Evolutionary conservation across 2,329 filamentous ascomycete genomes (phyloP).

Genomic region (Aspergillus fischeri): DNA sequence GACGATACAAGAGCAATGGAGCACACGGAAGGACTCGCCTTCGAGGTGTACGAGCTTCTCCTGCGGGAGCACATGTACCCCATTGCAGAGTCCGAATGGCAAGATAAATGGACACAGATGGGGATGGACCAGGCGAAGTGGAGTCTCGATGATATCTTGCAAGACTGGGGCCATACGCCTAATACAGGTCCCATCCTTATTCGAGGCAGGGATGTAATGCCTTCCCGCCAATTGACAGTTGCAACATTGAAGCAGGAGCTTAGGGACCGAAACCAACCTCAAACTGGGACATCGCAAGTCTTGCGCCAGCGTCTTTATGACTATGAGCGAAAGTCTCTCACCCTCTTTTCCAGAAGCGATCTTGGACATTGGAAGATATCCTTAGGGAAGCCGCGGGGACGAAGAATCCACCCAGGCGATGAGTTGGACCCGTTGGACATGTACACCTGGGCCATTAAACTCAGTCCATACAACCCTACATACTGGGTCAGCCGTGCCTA

Average conservation of each 20-base stretch:
- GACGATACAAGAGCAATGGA: background rate
- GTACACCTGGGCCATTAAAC: slow-evolving; percentile 33
- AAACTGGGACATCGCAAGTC: slow-evolving; percentile 6
- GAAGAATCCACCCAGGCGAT: slow-evolving; percentile 4
- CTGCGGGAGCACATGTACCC: slow-evolving; percentile 20
- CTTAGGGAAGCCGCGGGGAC: slow-evolving; percentile 5
- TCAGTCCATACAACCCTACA: slow-evolving; percentile 35
- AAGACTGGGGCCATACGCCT: background rate
- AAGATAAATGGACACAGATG: slow-evolving; percentile 4
- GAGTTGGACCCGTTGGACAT: slow-evolving; percentile 27
- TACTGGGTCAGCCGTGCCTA: slow-evolving; percentile 37
- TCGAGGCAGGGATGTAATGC: slow-evolving; percentile 11
- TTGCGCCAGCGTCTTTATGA: slow-evolving; percentile 20
- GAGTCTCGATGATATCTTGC: slow-evolving; percentile 16
- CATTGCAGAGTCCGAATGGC: slow-evolving; percentile 9
- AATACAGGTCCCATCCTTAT: slow-evolving; percentile 1
- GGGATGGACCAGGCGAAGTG: slow-evolving; percentile 8
- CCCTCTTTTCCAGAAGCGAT: slow-evolving; percentile 21
- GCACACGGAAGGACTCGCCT: slow-evolving; percentile 19
- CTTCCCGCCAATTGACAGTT: slow-evolving; percentile 14
- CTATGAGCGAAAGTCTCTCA: slow-evolving; percentile 14
- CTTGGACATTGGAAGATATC: slow-evolving; percentile 26
- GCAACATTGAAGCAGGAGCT: slow-evolving; percentile 14
- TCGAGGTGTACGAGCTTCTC: slow-evolving; percentile 32
- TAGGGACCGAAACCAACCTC: slow-evolving; percentile 9